phyloP scores from a whole-genome alignment of 1,139 yeast genomes.

The Barnettozyma hawaiiensis region DNA sequence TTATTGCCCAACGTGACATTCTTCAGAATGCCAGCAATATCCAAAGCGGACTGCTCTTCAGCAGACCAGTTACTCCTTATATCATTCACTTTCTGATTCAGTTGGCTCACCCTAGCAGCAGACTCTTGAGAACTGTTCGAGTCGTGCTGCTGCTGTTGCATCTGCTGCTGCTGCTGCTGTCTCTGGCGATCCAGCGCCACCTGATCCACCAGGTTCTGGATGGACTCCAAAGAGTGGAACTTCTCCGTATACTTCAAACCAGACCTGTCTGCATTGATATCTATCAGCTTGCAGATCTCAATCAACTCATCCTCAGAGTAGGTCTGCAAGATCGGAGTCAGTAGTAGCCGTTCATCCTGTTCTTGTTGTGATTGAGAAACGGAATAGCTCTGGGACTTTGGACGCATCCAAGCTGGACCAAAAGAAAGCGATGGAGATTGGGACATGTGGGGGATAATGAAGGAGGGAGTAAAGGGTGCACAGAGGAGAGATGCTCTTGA shows the following conservation, averaged over 20 bases:
- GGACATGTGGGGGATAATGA: too few species aligned
- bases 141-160: constrained; percentile 3
- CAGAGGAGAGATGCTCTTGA: too few species aligned
- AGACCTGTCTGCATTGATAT: constrained; percentile 27
- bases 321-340: constrained; percentile 4
- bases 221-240: constrained; percentile 28
- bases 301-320: constrained; percentile 52
- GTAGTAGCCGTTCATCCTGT: too few species aligned
- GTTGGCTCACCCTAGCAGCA: constrained; percentile 6
- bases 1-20: constrained; percentile 9
- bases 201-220: constrained; percentile 25
- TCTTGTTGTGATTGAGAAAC: constrained; percentile 5
- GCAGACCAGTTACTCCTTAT: constrained; percentile 20
- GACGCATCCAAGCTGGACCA: constrained; percentile 38
- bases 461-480: too few species aligned
- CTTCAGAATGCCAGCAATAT: constrained; percentile 21
- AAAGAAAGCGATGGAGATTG: constrained; percentile 31
- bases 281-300: constrained; percentile 46
- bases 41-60: constrained; percentile 21
- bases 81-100: constrained; percentile 17
- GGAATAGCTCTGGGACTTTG: constrained; percentile 25
- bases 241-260: constrained; percentile 26
- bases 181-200: constrained; percentile 33
- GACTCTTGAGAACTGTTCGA: neutral
- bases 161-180: constrained; percentile 14